These are phyloP conservation scores for Penicillium egyptiacum DNA, from an alignment of 495 filamentous ascomycete species.

Conservation along the genomic window DNA sequence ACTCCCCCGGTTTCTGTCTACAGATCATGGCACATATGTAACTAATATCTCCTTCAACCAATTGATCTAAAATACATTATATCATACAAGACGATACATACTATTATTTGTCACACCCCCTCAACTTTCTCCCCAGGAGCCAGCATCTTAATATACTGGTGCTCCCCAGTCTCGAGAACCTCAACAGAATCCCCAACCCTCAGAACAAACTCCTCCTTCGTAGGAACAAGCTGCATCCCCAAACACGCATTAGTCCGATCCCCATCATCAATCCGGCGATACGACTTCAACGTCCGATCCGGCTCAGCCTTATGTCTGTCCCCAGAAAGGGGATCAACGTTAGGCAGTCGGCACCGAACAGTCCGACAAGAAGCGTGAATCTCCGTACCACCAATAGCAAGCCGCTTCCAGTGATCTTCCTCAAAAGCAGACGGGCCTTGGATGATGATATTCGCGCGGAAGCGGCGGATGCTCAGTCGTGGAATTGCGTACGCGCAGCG, in stretches of 20 bases:
- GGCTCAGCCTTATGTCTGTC: slow-evolving; percentile 70
- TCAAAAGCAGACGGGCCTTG: slow-evolving; percentile 60
- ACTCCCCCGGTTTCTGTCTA: not conserved
- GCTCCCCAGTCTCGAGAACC: slow-evolving; percentile 61
- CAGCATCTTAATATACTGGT: slow-evolving; percentile 59
- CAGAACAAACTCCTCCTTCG: slow-evolving; percentile 41
- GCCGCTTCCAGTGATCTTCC: slow-evolving; percentile 79
- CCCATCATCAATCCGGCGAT: slow-evolving; percentile 73
- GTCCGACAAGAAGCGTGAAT: slow-evolving; percentile 69
- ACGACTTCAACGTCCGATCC: slow-evolving; percentile 65
- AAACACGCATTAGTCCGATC: slow-evolving; percentile 69
- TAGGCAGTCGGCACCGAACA: slow-evolving; percentile 78
- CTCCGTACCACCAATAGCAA: slow-evolving; percentile 52
- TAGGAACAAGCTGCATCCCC: slow-evolving; percentile 60
- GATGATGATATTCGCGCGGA: slow-evolving; percentile 82
- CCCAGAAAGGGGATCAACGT: slow-evolving; percentile 75
- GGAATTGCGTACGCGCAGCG: slow-evolving; percentile 56
- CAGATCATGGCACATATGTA: not conserved
- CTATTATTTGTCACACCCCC: slow-evolving; percentile 28
- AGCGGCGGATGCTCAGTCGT: slow-evolving; percentile 65
- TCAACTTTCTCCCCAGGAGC: slow-evolving; percentile 41
- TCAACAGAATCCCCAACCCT: slow-evolving; percentile 60
- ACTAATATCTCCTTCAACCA: too few relatives aligned
- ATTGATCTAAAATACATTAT: not conserved
- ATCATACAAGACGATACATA: not conserved